Conservation (phyloP, 768 basidiomycete genomes). For the Pleurotus sapidus region DNA sequence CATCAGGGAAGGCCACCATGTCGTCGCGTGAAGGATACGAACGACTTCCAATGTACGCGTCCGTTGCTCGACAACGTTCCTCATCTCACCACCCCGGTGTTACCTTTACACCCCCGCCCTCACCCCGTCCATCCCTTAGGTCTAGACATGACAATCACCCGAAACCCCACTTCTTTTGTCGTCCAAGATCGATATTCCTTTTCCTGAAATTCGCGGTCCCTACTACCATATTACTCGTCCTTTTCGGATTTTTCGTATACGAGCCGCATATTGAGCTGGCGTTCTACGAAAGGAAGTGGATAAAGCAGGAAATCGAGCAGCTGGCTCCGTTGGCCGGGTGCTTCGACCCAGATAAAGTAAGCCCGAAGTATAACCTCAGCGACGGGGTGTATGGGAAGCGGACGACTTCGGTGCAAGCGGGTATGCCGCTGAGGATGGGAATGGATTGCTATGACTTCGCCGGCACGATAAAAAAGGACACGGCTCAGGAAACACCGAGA, state of each 20-base stretch:
- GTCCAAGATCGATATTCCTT: constrained; percentile 32
- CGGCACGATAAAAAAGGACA: constrained; percentile 58
- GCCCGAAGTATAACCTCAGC: constrained; percentile 66
- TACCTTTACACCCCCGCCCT: constrained; percentile 19
- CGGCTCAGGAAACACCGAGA: constrained; percentile 12
- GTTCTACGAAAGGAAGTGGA: constrained; percentile 76
- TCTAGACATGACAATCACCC: constrained; percentile 21
- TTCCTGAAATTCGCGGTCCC: constrained; percentile 46
- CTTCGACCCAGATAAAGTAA: constrained; percentile 60
- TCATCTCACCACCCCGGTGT: constrained; percentile 14
- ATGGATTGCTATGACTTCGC: constrained; percentile 94
- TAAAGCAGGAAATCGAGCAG: constrained; percentile 66
- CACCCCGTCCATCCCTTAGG: constrained; percentile 22
- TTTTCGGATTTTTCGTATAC: constrained; percentile 56
- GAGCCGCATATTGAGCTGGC: constrained; percentile 86
- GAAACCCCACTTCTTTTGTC: constrained; percentile 20
- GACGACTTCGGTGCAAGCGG: constrained; percentile 73
- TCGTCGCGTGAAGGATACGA: constrained; percentile 40
- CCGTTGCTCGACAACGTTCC: constrained; percentile 25
- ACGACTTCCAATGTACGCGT: constrained; percentile 49
- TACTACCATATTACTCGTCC: constrained; percentile 31
- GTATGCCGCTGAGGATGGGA: constrained; percentile 72
- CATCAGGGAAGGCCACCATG: no score
- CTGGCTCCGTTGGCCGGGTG: constrained; percentile 69
- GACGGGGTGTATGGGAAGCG: constrained; percentile 62